phyloP scores from a whole-genome alignment of 164 flowering plant species.

The Annona squamosa region DNA sequence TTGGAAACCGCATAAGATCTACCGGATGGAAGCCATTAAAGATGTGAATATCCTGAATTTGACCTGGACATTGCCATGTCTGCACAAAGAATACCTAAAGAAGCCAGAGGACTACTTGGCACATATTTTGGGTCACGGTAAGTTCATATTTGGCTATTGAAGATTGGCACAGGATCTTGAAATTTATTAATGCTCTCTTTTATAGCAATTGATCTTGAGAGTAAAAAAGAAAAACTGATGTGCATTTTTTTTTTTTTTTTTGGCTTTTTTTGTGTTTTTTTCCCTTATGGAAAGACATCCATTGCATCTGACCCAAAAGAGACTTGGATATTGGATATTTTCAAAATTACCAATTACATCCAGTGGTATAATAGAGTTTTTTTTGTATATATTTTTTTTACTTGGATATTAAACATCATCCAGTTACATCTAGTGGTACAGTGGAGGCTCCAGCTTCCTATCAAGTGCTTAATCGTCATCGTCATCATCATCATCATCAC shows the following conservation, averaged over 20 bases:
- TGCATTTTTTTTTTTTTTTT: background rate
- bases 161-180: background rate
- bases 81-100: constrained; percentile 67
- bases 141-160: constrained; percentile 10
- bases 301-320: too few species aligned
- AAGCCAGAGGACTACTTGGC: constrained; percentile 92
- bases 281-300: too few species aligned
- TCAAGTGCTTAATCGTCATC: too few species aligned
- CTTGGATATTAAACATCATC: too few species aligned
- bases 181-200: background rate
- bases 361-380: too few species aligned
- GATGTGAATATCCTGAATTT: constrained; percentile 82
- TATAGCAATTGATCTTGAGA: background rate
- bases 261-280: background rate
- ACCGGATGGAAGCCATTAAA: constrained; percentile 81
- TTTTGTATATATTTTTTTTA: too few species aligned
- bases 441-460: too few species aligned
- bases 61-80: constrained; percentile 89
- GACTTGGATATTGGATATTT: too few species aligned
- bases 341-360: too few species aligned
- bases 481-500: too few species aligned
- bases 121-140: constrained; percentile 96
- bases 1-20: constrained; percentile 78
- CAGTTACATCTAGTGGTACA: too few species aligned
- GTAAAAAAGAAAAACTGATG: background rate